A percentile compares a stretch with the other conserved stretches of the same genome.
These are phyloP conservation scores for Urtica urens DNA, from an alignment of 306 rosid genomes.

Conservation along the genomic window DNA sequence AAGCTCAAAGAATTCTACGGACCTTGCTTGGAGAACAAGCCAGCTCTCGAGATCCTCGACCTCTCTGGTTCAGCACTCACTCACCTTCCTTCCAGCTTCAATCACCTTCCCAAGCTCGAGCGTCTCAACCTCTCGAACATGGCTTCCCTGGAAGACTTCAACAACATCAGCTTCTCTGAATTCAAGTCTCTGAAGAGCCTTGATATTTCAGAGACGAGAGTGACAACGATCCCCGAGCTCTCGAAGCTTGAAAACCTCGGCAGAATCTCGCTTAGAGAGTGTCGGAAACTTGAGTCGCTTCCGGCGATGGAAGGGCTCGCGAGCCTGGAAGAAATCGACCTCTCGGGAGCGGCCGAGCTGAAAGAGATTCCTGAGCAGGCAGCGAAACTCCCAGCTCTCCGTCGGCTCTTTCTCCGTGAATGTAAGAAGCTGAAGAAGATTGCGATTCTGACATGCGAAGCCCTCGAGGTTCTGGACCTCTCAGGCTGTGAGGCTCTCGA, in stretches of 20 bases:
- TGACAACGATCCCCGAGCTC: conserved; percentile 11
- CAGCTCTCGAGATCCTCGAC: conserved; percentile 19
- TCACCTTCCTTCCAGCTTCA: conserved; percentile 11
- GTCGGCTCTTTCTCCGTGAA: background rate
- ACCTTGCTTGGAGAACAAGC: conserved; percentile 6
- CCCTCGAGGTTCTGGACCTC: conserved; percentile 21
- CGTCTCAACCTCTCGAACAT: conserved; percentile 16
- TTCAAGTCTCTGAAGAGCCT: conserved; percentile 13
- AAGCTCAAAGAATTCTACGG: conserved; percentile 2
- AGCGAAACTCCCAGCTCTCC: background rate
- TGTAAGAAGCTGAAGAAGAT: conserved; percentile 10
- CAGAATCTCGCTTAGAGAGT: background rate
- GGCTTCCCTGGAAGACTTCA: conserved; percentile 2
- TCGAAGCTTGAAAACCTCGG: conserved; percentile 8
- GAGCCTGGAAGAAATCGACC: background rate
- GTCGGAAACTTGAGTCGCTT: background rate
- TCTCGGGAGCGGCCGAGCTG: background rate
- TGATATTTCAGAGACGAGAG: conserved; percentile 13
- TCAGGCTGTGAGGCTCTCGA: conserved; percentile 19
- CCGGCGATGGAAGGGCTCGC: background rate
- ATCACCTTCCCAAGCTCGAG: conserved; percentile 10
- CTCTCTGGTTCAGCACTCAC: conserved; percentile 10
- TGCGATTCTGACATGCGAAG: background rate
- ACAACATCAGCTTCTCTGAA: background rate
- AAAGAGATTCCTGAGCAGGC: background rate